Evolutionary conservation across 345 rosid genomes (phyloP).

Genomic region (Litchi chinensis): DNA sequence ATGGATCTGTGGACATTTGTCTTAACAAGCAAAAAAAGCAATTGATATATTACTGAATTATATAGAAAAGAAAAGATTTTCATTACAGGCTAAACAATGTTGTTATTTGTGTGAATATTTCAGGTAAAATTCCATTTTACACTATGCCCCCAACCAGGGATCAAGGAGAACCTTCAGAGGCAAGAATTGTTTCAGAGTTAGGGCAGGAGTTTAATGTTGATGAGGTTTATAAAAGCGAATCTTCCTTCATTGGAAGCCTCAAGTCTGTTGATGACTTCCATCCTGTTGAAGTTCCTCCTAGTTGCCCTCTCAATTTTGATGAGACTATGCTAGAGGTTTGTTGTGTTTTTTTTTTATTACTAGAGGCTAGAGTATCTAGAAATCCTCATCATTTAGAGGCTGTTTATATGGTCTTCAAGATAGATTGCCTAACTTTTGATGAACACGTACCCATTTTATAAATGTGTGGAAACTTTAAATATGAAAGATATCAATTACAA

Average conservation of each 20-base stretch:
- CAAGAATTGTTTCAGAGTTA: slow-evolving; percentile 67
- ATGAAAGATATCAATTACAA: not conserved
- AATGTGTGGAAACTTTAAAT: not conserved
- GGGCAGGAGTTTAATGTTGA: slow-evolving; percentile 82
- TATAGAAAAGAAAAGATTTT: not conserved
- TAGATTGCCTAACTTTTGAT: not conserved
- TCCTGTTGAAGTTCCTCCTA: slow-evolving; percentile 76
- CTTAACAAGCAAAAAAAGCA: not conserved
- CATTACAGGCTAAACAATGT: not conserved
- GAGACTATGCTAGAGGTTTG: slow-evolving; percentile 80
- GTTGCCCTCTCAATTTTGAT: slow-evolving; percentile 64
- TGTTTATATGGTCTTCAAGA: not conserved
- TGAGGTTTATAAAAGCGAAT: slow-evolving; percentile 78
- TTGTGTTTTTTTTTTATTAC: slow-evolving; percentile 12
- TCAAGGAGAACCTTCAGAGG: slow-evolving; percentile 72
- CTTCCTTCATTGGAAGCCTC: slow-evolving; percentile 88
- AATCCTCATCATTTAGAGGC: not conserved
- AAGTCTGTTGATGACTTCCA: slow-evolving; percentile 65
- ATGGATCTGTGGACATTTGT: slow-evolving; percentile 16
- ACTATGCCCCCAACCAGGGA: slow-evolving; percentile 81
- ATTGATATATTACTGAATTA: not conserved
- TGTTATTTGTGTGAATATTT: slow-evolving; percentile 5
- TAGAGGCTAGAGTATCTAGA: not conserved
- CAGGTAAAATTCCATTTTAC: slow-evolving; percentile 91
- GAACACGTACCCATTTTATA: not conserved